Conservation (phyloP, 352 stramenopile genomes). For the Phytopythium delawarense region DNA sequence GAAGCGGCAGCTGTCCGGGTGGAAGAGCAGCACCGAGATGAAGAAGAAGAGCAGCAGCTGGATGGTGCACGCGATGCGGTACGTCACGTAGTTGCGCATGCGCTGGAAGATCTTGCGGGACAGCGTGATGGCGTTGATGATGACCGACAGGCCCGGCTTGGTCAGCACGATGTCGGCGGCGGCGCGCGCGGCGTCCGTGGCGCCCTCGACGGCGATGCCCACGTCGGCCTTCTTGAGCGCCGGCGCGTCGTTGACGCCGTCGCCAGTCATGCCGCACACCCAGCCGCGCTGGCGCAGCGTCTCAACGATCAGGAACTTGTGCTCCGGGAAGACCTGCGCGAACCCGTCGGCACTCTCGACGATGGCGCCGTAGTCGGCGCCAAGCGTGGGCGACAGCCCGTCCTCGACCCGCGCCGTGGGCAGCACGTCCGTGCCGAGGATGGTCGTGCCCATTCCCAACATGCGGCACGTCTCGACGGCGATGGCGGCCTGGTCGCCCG, state of each 20-base stretch:
- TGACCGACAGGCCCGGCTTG: slow-evolving; percentile 90
- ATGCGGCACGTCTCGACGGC: slow-evolving; percentile 90
- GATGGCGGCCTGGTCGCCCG: slow-evolving; percentile 93
- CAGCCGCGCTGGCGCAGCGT: slow-evolving; percentile 76
- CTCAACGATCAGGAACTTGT: slow-evolving; percentile 92
- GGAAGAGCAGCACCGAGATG: slow-evolving; percentile 88
- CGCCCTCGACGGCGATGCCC: slow-evolving; percentile 77
- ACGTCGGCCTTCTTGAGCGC: slow-evolving; percentile 69
- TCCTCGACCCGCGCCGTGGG: slow-evolving; percentile 57
- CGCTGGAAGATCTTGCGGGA: slow-evolving; percentile 93
- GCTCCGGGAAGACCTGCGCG: slow-evolving; percentile 89
- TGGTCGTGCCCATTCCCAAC: slow-evolving; percentile 89
- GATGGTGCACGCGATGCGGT: slow-evolving; percentile 90
- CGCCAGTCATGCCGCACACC: slow-evolving; percentile 75
- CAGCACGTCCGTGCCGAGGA: slow-evolving; percentile 76
- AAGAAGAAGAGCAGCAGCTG: slow-evolving; percentile 94
- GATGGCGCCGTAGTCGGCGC: slow-evolving; percentile 68
- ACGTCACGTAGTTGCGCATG: slow-evolving; percentile 94
- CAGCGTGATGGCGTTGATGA: slow-evolving; percentile 88
- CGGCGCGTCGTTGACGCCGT: slow-evolving; percentile 63
- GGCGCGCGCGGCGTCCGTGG: slow-evolving; percentile 85
- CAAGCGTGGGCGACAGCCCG: slow-evolving; percentile 46
- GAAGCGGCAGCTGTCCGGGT: slow-evolving; percentile 75
- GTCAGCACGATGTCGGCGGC: slow-evolving; percentile 94
- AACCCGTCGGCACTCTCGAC: slow-evolving; percentile 94